These are phyloP conservation scores for Ceratocystis huliohia DNA, from an alignment of 2,329 filamentous ascomycete species.

Conservation along the genomic window DNA sequence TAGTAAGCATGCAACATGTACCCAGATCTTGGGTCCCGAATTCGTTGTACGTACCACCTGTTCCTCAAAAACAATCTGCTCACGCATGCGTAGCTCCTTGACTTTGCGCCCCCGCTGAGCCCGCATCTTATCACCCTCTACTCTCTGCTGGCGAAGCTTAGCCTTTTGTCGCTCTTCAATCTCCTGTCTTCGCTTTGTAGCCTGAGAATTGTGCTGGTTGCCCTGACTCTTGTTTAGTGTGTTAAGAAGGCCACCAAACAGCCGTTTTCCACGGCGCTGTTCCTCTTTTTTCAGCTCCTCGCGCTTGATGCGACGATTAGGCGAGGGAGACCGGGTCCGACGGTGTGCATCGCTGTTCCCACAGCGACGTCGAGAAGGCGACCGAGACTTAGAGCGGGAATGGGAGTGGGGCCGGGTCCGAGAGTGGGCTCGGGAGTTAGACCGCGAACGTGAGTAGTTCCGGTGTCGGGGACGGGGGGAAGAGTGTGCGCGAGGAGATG, in stretches of 20 bases:
- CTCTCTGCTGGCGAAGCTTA: conserved; percentile 58
- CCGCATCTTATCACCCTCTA: conserved; percentile 56
- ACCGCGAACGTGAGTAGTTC: conserved; percentile 9
- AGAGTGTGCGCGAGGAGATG: neutral
- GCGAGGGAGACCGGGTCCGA: conserved; percentile 2
- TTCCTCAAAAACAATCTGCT: conserved; percentile 65
- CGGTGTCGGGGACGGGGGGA: neutral
- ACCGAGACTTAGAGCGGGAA: neutral
- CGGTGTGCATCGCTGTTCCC: neutral
- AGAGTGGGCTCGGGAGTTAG: neutral
- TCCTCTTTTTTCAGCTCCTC: conserved; percentile 45
- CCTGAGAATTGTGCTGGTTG: conserved; percentile 7
- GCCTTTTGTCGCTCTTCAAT: conserved; percentile 73
- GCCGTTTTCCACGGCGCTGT: conserved; percentile 66
- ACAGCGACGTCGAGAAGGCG: conserved; percentile 3
- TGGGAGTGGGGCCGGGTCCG: neutral
- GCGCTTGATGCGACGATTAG: neutral
- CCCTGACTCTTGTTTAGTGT: conserved; percentile 52
- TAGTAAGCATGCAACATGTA: conserved; percentile 22
- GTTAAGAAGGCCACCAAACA: conserved; percentile 72
- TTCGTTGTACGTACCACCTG: conserved; percentile 48
- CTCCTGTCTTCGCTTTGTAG: conserved; percentile 52
- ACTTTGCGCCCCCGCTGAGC: conserved; percentile 53
- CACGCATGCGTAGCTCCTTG: conserved; percentile 45
- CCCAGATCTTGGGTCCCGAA: neutral